phyloP scores from a whole-genome alignment of 2,329 filamentous ascomycete genomes.

The Septoria linicola region DNA sequence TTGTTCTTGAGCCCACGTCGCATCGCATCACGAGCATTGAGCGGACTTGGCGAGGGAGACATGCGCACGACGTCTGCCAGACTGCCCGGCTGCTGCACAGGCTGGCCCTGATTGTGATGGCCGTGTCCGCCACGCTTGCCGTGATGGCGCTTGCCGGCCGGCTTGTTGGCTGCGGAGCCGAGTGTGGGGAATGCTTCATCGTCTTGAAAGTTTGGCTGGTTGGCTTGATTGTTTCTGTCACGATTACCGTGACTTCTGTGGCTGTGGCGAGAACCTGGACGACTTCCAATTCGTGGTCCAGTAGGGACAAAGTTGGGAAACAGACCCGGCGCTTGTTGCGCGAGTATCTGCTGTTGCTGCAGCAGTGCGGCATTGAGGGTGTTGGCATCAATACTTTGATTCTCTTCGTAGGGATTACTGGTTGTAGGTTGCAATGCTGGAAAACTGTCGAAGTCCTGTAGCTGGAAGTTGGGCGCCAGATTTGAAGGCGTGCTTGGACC shows the following conservation, averaged over 20 bases:
- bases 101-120: conserved; percentile 61
- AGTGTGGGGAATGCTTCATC: conserved; percentile 93
- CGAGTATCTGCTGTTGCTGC: conserved; percentile 45
- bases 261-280: conserved; percentile 75
- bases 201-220: conserved; percentile 72
- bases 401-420: conserved; percentile 46
- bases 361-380: conserved; percentile 46
- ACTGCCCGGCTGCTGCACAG: conserved; percentile 72
- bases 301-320: conserved; percentile 58
- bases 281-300: conserved; percentile 48
- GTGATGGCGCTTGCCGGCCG: conserved; percentile 79
- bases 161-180: conserved; percentile 71
- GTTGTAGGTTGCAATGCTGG: conserved; percentile 63
- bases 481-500: conserved; percentile 64
- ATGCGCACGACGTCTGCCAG: conserved; percentile 94
- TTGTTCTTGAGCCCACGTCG: conserved; percentile 58
- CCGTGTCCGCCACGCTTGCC: conserved; percentile 85
- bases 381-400: conserved; percentile 38
- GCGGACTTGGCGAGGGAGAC: conserved; percentile 72
- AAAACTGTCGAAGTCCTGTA: conserved; percentile 83
- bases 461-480: conserved; percentile 67
- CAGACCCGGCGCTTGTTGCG: conserved; percentile 61
- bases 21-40: conserved; percentile 52
- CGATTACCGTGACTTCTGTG: conserved; percentile 71
- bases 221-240: conserved; percentile 61